Evolutionary conservation across 768 basidiomycete species (phyloP), one percentile per base, ranked within the genome.

Genomic region (Phylloporus rhodoxanthus): DNA sequence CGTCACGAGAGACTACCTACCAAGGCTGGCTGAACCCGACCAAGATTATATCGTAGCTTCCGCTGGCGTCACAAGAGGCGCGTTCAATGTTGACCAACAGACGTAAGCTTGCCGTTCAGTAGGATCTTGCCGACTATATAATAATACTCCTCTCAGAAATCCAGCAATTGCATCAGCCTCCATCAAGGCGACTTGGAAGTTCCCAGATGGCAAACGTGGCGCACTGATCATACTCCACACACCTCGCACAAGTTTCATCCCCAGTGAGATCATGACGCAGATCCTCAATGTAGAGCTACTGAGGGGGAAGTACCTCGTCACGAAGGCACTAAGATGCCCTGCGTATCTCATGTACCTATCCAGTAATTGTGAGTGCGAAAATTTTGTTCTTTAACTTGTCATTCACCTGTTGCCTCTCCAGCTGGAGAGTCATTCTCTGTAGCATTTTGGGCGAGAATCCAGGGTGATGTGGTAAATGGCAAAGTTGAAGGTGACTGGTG

Each of bases 111-210:
- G 20, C 4, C 6, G 13, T 43, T 7, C 8, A 37, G 1, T 2
- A n/a, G 20, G 8, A 26, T 20, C 13, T 5, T 8, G 15, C 2
- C n/a, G n/a, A 11, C 13, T n/a, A 10, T 7, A 10, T n/a, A 11
- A 9, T 13, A 11, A 5, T 2, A 5, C 7, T 17, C 21, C 5
- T 11, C 2, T 26, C 32, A 49, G 52, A 41, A n/a, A 32, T n/a
- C 34, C 58, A 11, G 57, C 51, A 9, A 25, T 66, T 14, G 58
- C 52, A 0, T 38, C 62, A 3, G 60, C 67, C 8, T 59, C 65
- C 25, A 52, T 67, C 47, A 64, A 58, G 26, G 62, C 60, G 13
- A 50, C 53, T 14, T 68, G 66, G 66, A 49, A 48, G 48, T 68
- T 65, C 45, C 55, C 0, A 25, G 25, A 46, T 19, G 19, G 39